A percentile compares a stretch with the other conserved stretches of the same genome.
Conservation (phyloP, 2,329 filamentous ascomycete genomes). For the Orbilia ellipsospora region DNA sequence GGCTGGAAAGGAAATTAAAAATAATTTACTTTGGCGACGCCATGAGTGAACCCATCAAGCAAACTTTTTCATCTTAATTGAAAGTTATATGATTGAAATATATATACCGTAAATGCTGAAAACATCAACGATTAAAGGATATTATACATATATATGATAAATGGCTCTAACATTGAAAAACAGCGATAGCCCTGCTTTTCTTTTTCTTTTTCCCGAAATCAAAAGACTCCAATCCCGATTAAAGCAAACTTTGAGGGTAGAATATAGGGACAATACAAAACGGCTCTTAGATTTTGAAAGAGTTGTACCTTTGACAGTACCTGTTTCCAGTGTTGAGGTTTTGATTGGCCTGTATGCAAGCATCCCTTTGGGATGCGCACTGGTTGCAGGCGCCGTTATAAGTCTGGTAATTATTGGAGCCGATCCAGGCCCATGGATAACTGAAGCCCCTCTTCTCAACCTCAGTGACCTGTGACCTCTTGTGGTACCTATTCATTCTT, state of each 20-base stretch:
- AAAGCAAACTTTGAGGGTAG: conserved; percentile 12
- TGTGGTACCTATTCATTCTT: conserved; percentile 34
- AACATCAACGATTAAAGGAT: conserved; percentile 52
- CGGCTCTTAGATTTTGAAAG: conserved; percentile 21
- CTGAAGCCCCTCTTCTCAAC: conserved; percentile 34
- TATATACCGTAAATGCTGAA: conserved; percentile 28
- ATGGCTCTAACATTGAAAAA: conserved; percentile 29
- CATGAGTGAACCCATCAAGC: neutral
- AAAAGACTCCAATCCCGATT: conserved; percentile 53
- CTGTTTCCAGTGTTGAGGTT: conserved; percentile 20
- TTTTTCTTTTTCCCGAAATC: conserved; percentile 20
- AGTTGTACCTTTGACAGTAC: conserved; percentile 50
- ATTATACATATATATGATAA: conserved; percentile 26
- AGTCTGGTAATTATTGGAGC: conserved; percentile 32
- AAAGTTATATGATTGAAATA: conserved; percentile 41
- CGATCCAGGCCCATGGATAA: conserved; percentile 44
- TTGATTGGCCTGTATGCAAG: conserved; percentile 36
- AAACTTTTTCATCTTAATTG: conserved; percentile 13
- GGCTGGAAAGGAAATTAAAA: neutral
- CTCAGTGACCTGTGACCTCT: conserved; percentile 19
- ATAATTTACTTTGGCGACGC: neutral
- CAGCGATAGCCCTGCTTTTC: neutral
- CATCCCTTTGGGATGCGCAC: conserved; percentile 48
- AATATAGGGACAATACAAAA: conserved; percentile 3
- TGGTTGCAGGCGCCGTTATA: conserved; percentile 47